Percentiles rank a stretch among this genome's conserved stretches.
phyloP scores from a whole-genome alignment of 768 basidiomycete genomes.

The Psilocybe tampanensis region DNA sequence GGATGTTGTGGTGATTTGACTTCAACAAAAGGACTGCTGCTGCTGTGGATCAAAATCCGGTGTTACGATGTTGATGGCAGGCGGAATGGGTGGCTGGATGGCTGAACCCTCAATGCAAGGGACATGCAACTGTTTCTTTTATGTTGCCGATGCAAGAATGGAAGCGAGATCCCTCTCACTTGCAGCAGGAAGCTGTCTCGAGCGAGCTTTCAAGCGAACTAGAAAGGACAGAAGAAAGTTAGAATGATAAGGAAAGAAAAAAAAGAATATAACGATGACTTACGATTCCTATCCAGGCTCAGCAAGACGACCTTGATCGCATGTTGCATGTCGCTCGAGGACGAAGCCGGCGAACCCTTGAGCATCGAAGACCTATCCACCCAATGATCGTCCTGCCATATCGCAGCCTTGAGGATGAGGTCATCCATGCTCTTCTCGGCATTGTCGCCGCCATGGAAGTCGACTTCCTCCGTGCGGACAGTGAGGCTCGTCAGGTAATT shows the following conservation, averaged over 20 bases:
- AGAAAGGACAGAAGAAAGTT: slow-evolving; percentile 17
- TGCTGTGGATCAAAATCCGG: background rate
- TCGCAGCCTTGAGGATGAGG: slow-evolving; percentile 87
- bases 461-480: slow-evolving; percentile 83
- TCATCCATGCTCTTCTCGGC: slow-evolving; percentile 90
- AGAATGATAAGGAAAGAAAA: slow-evolving; percentile 5
- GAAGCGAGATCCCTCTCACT: slow-evolving; percentile 83
- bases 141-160: slow-evolving; percentile 49
- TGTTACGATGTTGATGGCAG: too few relatives aligned
- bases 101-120: background rate
- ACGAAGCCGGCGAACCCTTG: slow-evolving; percentile 34
- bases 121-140: background rate
- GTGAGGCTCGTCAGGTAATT: slow-evolving; percentile 87
- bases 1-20: background rate
- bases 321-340: slow-evolving; percentile 40
- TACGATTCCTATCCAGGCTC: slow-evolving; percentile 90
- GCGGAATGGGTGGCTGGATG: background rate
- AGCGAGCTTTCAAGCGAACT: slow-evolving; percentile 92
- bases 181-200: slow-evolving; percentile 82
- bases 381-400: slow-evolving; percentile 95
- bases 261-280: slow-evolving; percentile 34
- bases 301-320: slow-evolving; percentile 86
- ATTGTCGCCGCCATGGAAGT: slow-evolving; percentile 49
- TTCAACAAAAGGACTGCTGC: background rate
- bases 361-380: slow-evolving; percentile 80